Evolutionary conservation across 1,139 yeast species (phyloP), one percentile per base, ranked within the genome.

Genomic region (Blastobotrys persicus): DNA sequence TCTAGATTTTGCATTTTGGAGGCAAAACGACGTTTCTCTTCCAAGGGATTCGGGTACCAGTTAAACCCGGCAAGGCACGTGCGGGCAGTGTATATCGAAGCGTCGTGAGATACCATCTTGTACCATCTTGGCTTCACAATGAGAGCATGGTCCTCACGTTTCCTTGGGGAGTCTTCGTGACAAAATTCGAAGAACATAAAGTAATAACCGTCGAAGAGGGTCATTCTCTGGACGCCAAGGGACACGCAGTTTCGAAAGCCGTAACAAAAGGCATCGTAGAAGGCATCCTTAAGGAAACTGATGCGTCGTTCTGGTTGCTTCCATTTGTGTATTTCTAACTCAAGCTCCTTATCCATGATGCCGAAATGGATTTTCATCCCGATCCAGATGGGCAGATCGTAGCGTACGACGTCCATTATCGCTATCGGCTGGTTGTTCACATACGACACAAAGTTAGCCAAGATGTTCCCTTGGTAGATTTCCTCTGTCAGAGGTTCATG

Each of bases 161-260:
- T 23, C 28, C 28, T 23, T 9, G 28, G 28, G 28, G 5, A 23
- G 5, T 23, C 14, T 6, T 46, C 31, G 6, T 28, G 14, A 17
- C 43, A 40, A 14, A 46, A 35, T 16, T 46, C 45, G 35, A 46
- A 46, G 28, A 46, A 46, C 49, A 46, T 46, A 19, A 46, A 41
- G 37, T 42, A 46, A 11, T 23, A 5, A 2, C 49, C 45, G 31
- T 46, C 49, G 35, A 46, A 46, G 13, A 46, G 42, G 3, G 43
- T 40, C 42, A 46, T 6, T 3, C 45, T 19, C 14, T 19, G 42
- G 2, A 46, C 49, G 6, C 45, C 49, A 9, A 39, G 39, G 14
- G 39, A 17, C 14, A 46, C 38, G 19, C 31, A 19, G 16, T 46
- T 44, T 19, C 38, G 26, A 20, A 42, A 26, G 7, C 49, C 49